phyloP scores from a whole-genome alignment of 2,329 filamentous ascomycete genomes.

The Arthrobotrys sinensis region DNA sequence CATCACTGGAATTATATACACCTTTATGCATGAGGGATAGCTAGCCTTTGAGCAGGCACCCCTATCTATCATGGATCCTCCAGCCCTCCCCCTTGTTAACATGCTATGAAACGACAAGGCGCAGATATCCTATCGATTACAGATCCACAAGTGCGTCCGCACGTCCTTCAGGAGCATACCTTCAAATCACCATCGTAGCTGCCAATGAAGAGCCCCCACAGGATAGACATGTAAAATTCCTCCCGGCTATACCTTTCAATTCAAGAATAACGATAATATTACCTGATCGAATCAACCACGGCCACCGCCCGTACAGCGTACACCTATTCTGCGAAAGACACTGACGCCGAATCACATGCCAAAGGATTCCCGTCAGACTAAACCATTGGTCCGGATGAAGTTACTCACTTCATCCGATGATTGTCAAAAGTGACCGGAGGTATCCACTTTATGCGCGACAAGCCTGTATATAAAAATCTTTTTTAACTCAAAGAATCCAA shows the following conservation, averaged over 20 bases:
- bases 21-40: too few relatives aligned
- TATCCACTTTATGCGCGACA: slow-evolving; percentile 15
- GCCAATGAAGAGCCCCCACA: background rate
- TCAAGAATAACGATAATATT: too few relatives aligned
- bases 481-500: background rate
- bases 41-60: too few relatives aligned
- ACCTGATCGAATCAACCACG: too few relatives aligned
- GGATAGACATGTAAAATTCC: background rate
- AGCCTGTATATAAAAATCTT: background rate
- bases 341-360: slow-evolving; percentile 22
- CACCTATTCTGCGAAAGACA: background rate
- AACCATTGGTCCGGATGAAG: slow-evolving; percentile 21
- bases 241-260: too few relatives aligned
- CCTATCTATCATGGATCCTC: background rate
- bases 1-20: slow-evolving; percentile 1
- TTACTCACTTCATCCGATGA: slow-evolving; percentile 2
- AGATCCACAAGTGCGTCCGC: background rate
- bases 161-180: background rate
- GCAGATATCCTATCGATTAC: slow-evolving; percentile 1
- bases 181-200: background rate
- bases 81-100: background rate
- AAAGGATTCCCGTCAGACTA: background rate
- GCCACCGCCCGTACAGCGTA: background rate
- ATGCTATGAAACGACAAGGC: background rate
- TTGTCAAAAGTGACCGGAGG: background rate